These are phyloP conservation scores for Coemansia sp. DNA, from an alignment of 192 early-diverging fungal species.

Conservation along the genomic window DNA sequence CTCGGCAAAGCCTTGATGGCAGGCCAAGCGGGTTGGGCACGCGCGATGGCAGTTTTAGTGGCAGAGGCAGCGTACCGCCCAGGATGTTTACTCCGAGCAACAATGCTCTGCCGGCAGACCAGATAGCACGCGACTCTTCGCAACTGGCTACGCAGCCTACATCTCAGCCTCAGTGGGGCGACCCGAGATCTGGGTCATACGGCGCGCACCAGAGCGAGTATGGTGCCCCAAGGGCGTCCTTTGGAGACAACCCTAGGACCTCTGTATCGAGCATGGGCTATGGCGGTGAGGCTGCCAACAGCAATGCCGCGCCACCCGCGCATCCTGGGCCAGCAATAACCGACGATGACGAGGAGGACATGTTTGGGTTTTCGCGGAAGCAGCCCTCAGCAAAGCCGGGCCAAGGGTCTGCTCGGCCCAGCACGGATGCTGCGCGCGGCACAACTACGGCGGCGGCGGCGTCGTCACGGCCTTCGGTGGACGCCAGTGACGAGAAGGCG, in stretches of 20 bases:
- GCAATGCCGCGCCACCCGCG: neutral
- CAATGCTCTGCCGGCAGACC: constrained; percentile 7
- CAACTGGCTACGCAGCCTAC: constrained; percentile 2
- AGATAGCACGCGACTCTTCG: neutral
- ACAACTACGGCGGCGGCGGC: neutral
- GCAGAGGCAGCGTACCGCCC: constrained; percentile 16
- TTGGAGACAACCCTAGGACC: constrained; percentile 7
- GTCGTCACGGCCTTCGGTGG: constrained; percentile 16
- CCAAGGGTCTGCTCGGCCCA: constrained; percentile 14
- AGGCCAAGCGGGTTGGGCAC: constrained; percentile 10
- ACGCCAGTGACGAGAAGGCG: constrained; percentile 15
- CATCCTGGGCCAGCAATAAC: neutral
- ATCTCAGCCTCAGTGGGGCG: constrained; percentile 38
- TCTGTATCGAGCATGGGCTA: constrained; percentile 1
- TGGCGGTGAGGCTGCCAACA: neutral
- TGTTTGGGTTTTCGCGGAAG: constrained; percentile 51
- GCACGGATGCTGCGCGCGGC: constrained; percentile 23
- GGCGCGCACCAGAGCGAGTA: constrained; percentile 8
- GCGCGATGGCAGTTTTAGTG: neutral
- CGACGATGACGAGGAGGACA: constrained; percentile 48
- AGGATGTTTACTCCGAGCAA: constrained; percentile 43
- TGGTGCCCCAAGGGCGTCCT: constrained; percentile 14
- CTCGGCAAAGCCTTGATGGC: constrained; percentile 30
- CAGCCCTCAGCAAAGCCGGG: constrained; percentile 7
- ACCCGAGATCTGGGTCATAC: constrained; percentile 2